Evolutionary conservation across 805 yeast genomes (phyloP), one percentile per base, ranked within the genome.

Genomic region (Yarrowia sp.): DNA sequence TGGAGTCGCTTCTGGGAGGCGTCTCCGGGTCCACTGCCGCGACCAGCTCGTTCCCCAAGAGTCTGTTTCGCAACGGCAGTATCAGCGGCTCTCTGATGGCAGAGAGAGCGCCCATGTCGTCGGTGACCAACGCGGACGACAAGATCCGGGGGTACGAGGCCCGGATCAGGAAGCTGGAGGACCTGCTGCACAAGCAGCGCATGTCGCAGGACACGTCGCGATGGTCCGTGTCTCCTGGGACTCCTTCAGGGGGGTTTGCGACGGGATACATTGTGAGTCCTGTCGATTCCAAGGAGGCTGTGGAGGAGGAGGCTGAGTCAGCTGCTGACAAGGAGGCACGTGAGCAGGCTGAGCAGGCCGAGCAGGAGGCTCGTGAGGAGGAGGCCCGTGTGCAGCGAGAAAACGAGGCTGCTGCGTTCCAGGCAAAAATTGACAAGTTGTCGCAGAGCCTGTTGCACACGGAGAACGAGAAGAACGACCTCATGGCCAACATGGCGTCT

Each of bases 131-230:
- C 11, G 58, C 65, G 67, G 70, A 76, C 3, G 84, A 80, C 47
- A 71, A 82, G 11, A 76, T 88, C 10, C 80, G 80, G 68, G 90
- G 89, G 0, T 87, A 91, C 68, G 87, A 87, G 72, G 75, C 83
- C 10, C 78, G 96, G 63, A 89, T 93, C 44, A 84, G 84, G 67
- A 88, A 88, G 69, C 80, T 93, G 62, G 97, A 92, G 69, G 87
- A 84, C 64, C 75, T 91, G 42, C 76, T 92, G 14, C 95, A 91
- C 72, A 90, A 89, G 67, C 88, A 85, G 64, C 90, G 84, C 47
- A n/a, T 66, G 51, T 22, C 39, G n/a, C 55, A 48, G 32, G 55
- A 48, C 8, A 35, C 55, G 4, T 48, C 55, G 17, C 55, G 55
- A 8, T 48, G 55, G 55, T 48, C 55, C 8, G 55, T 48, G 11